Evolutionary conservation across 306 rosid species (phyloP), one percentile per base, ranked within the genome.

Genomic region (Erythrophleum fordii): DNA sequence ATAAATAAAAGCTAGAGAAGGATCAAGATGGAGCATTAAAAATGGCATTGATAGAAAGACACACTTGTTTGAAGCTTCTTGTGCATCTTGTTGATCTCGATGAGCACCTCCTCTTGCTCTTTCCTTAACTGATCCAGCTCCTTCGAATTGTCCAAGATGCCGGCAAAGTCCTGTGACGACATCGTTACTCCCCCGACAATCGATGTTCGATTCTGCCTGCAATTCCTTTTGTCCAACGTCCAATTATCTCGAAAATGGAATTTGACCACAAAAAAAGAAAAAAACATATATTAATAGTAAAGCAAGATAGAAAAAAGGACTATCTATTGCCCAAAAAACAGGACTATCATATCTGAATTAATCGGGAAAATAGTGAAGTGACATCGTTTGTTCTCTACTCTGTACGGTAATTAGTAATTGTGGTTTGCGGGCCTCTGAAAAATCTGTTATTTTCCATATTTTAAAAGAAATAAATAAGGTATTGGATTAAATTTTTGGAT

Each of bases 51-150:
- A 23, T 6, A 56, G 44, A 80, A 23, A 37, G 59, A 83, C 81
- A 83, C 10, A 95, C 99, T 83, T 2, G 90, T 10, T 60, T 90
- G 94, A 78, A 95, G 98, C 88, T 92, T 95, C 90, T 92, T 95
- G 74, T 95, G 99, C 81, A 95, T 89, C 88, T 92, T 95, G 84
- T 95, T 95, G 80, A 95, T 95, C 67, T 95, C 98, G 18, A 22
- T 28, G n/a, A 95, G 88, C 69, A 95, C 86, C 0, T 88, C 93
- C 75, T 95, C 99, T 46, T 84, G 98, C 7, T 90, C 90, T 85
- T 91, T 93, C 91, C 99, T 83, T 22, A 93, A 77, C 85, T 90
- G 97, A 88, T 95, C 99, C 37, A 95, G 91, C 84, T 93, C 99
- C 77, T 92, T 95, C 41, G 99, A 82, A 76, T 67, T 89, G 25